These are phyloP conservation scores for Carex scoparia DNA, from an alignment of 176 grass and related monocot genomes.

Conservation along the genomic window DNA sequence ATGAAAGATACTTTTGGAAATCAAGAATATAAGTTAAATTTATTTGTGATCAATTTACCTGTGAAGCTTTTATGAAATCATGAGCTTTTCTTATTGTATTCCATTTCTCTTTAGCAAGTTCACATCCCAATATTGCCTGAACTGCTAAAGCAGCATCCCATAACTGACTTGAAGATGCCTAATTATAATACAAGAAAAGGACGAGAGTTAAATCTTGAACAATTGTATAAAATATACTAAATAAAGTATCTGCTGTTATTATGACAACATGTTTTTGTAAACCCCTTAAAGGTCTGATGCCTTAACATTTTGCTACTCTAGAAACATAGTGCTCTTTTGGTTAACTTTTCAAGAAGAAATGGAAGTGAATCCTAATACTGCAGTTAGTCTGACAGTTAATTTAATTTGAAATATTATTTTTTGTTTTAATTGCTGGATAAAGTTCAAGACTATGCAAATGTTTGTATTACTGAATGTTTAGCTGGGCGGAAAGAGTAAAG, in stretches of 20 bases:
- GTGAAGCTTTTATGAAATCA: slow-evolving; percentile 59
- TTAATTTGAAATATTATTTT: too few species aligned
- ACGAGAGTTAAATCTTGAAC: background rate
- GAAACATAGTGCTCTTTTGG: too few species aligned
- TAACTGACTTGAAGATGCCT: slow-evolving; percentile 18
- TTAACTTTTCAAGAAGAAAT: too few species aligned
- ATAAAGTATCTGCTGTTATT: background rate
- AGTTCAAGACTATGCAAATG: too few species aligned
- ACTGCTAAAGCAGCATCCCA: slow-evolving; percentile 69
- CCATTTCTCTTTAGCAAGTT: slow-evolving; percentile 37
- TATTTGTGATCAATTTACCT: slow-evolving; percentile 31
- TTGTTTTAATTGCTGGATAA: too few species aligned
- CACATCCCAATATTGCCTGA: slow-evolving; percentile 59
- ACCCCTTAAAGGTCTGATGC: too few species aligned
- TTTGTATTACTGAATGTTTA: too few species aligned
- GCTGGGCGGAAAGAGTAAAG: too few species aligned
- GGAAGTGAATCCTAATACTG: too few species aligned
- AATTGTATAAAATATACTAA: background rate
- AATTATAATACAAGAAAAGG: background rate
- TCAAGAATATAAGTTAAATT: background rate
- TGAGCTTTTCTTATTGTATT: slow-evolving; percentile 53
- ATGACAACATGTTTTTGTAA: background rate
- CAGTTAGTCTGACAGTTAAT: too few species aligned
- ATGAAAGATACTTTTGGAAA: background rate
- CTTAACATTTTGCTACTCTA: too few species aligned